phyloP scores from a whole-genome alignment of 2,329 filamentous ascomycete species.

The Fusarium foetens region DNA sequence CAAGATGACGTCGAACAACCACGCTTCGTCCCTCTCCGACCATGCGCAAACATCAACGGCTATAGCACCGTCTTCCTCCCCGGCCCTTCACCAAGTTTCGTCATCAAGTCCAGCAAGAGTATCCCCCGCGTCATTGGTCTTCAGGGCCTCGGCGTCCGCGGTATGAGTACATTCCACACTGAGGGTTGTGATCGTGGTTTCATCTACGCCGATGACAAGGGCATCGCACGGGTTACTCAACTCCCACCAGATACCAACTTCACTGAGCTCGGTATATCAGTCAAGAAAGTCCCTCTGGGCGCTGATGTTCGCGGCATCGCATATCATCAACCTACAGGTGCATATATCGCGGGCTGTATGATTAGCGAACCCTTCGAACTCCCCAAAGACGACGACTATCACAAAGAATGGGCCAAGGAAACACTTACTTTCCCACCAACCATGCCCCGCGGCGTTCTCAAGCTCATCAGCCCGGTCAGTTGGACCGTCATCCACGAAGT shows the following conservation, averaged over 20 bases:
- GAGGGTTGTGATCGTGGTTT: constrained; percentile 83
- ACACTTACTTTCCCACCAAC: constrained; percentile 72
- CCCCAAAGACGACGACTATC: constrained; percentile 85
- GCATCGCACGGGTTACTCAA: constrained; percentile 78
- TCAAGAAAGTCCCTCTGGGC: constrained; percentile 76
- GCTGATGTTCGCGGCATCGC: constrained; percentile 77
- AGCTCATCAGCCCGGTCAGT: constrained; percentile 79
- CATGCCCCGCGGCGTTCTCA: constrained; percentile 76
- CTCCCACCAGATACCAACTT: constrained; percentile 75
- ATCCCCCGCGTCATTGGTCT: constrained; percentile 79
- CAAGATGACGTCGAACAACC: constrained; percentile 62
- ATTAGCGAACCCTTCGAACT: constrained; percentile 78
- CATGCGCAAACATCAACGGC: constrained; percentile 74
- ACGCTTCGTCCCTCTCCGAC: constrained; percentile 64
- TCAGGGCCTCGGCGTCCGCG: constrained; percentile 73
- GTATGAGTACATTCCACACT: constrained; percentile 81
- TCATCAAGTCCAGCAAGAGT: constrained; percentile 84
- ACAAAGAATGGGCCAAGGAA: constrained; percentile 82
- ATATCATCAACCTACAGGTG: constrained; percentile 78
- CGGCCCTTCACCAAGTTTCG: constrained; percentile 80
- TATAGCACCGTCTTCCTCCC: constrained; percentile 86
- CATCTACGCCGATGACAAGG: constrained; percentile 79
- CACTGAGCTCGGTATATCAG: constrained; percentile 78
- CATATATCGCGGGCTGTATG: constrained; percentile 82
- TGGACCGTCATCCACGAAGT: constrained; percentile 83